These are phyloP conservation scores for Claviceps digitariae DNA, from an alignment of 2,329 filamentous ascomycete genomes.

Conservation along the genomic window DNA sequence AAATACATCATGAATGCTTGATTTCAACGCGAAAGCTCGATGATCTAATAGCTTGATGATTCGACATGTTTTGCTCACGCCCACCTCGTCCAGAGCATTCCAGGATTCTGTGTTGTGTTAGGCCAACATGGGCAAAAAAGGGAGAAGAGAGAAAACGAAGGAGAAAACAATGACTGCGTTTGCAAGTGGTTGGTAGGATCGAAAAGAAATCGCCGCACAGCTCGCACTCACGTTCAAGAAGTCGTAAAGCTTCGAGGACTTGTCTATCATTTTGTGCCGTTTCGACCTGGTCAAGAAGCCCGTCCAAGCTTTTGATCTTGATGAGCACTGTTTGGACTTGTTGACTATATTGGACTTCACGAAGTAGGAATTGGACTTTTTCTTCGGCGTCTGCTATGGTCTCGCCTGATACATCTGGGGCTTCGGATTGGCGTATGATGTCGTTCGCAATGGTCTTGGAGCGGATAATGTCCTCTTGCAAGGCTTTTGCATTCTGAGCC, in stretches of 20 bases:
- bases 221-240: slow-evolving; percentile 40
- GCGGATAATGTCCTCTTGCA: slow-evolving; percentile 73
- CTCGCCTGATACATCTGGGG: slow-evolving; percentile 39
- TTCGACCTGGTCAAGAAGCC: slow-evolving; percentile 49
- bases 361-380: slow-evolving; percentile 41
- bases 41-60: slow-evolving; percentile 51
- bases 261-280: slow-evolving; percentile 37
- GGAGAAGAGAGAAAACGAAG: no score
- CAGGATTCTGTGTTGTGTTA: slow-evolving; percentile 34
- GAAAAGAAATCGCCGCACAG: background rate
- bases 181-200: background rate
- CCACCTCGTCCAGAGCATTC: slow-evolving; percentile 43
- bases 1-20: slow-evolving; percentile 51
- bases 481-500: slow-evolving; percentile 70
- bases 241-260: slow-evolving; percentile 41
- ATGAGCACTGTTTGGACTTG: slow-evolving; percentile 39
- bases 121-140: slow-evolving; percentile 2
- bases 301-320: slow-evolving; percentile 42
- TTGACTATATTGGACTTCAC: slow-evolving; percentile 44
- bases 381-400: slow-evolving; percentile 38
- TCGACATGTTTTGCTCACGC: slow-evolving; percentile 46
- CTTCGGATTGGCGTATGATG: slow-evolving; percentile 66
- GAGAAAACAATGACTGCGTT: no score
- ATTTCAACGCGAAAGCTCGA: slow-evolving; percentile 52
- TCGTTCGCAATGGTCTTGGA: slow-evolving; percentile 68